These are phyloP conservation scores for Crithidia brevicula DNA, from an alignment of 208 protist genomes.

Conservation along the genomic window DNA sequence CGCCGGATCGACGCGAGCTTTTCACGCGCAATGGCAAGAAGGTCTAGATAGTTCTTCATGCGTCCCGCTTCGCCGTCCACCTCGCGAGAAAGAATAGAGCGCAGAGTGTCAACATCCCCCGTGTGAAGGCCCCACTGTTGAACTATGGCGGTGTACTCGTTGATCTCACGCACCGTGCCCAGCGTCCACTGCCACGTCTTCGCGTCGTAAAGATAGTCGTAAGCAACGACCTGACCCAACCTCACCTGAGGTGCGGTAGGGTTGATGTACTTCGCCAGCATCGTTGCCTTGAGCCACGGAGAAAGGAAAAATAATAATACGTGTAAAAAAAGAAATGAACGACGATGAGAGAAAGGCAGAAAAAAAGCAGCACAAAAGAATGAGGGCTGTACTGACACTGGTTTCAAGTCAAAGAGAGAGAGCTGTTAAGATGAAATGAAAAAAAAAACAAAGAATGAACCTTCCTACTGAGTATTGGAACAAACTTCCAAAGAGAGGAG, in stretches of 20 bases:
- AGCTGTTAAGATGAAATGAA: not conserved
- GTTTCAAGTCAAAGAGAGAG: not conserved
- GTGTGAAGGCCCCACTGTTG: constrained; percentile 65
- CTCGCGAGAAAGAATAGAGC: constrained; percentile 55
- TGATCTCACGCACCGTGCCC: constrained; percentile 50
- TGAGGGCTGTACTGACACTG: no score
- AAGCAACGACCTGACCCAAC: constrained; percentile 61
- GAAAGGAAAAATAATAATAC: not conserved
- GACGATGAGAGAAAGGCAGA: not conserved
- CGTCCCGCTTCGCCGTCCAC: constrained; percentile 50
- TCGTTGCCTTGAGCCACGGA: not conserved
- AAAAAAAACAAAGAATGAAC: no score
- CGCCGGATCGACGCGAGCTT: constrained; percentile 62
- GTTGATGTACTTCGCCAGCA: not conserved
- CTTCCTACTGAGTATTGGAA: no score
- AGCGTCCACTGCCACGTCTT: constrained; percentile 76
- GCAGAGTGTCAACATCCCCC: constrained; percentile 45
- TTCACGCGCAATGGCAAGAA: constrained; percentile 52
- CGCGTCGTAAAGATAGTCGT: constrained; percentile 52
- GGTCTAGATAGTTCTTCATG: constrained; percentile 54
- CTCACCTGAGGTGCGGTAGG: constrained; percentile 19
- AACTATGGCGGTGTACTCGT: constrained; percentile 43
- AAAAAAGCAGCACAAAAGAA: not conserved
- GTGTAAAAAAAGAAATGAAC: not conserved
- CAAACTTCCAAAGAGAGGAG: no score